A percentile compares a stretch with the other conserved stretches of the same genome.
Conservation (phyloP, 768 basidiomycete genomes). For the Leucocoprinus leucothites region DNA sequence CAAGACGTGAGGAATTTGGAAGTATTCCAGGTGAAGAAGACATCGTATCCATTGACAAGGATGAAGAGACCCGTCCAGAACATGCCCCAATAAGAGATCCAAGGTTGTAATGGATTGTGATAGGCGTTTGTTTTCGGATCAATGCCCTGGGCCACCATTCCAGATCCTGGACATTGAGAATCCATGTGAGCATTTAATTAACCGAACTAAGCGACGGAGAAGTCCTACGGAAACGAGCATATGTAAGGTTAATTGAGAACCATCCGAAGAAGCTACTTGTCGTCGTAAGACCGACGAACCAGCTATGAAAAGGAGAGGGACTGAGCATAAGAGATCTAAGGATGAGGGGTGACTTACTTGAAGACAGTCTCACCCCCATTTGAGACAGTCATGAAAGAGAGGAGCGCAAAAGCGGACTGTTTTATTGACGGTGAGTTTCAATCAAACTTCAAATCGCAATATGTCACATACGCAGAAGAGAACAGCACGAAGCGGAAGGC, state of each 20-base stretch:
- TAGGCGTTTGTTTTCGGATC: slow-evolving; percentile 62
- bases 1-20: slow-evolving; percentile 46
- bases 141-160: slow-evolving; percentile 62
- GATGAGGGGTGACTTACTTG: slow-evolving; percentile 31
- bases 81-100: slow-evolving; percentile 66
- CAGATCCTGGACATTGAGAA: slow-evolving; percentile 41
- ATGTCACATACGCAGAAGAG: slow-evolving; percentile 28
- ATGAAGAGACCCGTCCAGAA: slow-evolving; percentile 64
- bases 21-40: slow-evolving; percentile 63
- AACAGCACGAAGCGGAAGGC: slow-evolving; percentile 43
- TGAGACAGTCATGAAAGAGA: slow-evolving; percentile 67
- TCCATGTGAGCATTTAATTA: not conserved
- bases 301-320: slow-evolving; percentile 30
- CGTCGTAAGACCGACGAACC: slow-evolving; percentile 69
- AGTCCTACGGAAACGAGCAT: slow-evolving; percentile 63
- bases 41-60: slow-evolving; percentile 47
- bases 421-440: slow-evolving; percentile 1
- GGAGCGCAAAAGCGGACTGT: slow-evolving; percentile 40
- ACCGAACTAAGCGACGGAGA: not conserved
- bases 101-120: slow-evolving; percentile 60
- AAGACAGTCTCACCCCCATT: slow-evolving; percentile 56
- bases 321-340: not conserved
- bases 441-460: not conserved
- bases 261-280: slow-evolving; percentile 69
- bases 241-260: slow-evolving; percentile 68